phyloP scores from a whole-genome alignment of 2,329 filamentous ascomycete species.

The Diaporthe sp. region DNA sequence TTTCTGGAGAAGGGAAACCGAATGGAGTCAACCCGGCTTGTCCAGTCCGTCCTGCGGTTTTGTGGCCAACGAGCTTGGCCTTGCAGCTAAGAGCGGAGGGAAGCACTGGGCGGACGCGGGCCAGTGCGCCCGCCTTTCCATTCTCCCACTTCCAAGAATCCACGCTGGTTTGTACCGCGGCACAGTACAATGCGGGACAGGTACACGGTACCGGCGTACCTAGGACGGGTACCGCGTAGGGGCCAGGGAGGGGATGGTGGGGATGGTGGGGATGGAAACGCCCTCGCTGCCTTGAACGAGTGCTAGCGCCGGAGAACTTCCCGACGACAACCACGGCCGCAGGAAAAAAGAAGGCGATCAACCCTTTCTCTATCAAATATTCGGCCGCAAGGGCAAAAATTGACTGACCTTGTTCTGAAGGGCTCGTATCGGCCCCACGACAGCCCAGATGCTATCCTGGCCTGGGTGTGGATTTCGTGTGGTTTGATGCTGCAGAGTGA shows the following conservation, averaged over 20 bases:
- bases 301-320: constrained; percentile 38
- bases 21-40: constrained; percentile 19
- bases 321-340: constrained; percentile 35
- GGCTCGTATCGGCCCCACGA: constrained; percentile 10
- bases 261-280: constrained; percentile 13
- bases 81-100: background rate
- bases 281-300: constrained; percentile 30
- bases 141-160: constrained; percentile 15
- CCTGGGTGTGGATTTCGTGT: background rate
- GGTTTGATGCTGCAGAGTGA: background rate
- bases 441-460: background rate
- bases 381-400: background rate
- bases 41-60: constrained; percentile 5
- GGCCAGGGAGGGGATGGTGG: background rate
- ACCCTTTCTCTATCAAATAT: background rate
- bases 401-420: background rate
- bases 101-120: background rate
- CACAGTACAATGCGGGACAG: constrained; percentile 6
- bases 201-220: background rate
- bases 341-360: background rate
- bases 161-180: constrained; percentile 1
- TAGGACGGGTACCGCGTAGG: background rate
- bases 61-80: constrained; percentile 19
- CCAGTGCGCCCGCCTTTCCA: constrained; percentile 26
- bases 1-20: constrained; percentile 38